Percentiles rank a stretch among this genome's conserved stretches.
These are phyloP conservation scores for Lachnellula arida DNA, from an alignment of 2,329 filamentous ascomycete species.

Conservation along the genomic window DNA sequence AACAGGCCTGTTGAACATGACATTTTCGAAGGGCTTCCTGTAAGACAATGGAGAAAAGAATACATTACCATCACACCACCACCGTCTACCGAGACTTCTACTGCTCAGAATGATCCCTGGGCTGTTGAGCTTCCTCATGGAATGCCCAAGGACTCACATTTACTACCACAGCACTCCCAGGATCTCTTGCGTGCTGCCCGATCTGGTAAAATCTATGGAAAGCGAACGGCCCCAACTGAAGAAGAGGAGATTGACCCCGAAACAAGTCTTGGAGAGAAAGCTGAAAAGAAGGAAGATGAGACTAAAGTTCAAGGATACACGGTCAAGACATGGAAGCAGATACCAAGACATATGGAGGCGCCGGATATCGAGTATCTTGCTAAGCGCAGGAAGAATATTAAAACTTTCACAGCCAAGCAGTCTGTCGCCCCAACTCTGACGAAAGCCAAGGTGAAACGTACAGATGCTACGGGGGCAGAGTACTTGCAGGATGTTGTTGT, in stretches of 20 bases:
- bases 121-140: conserved; percentile 68
- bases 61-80: conserved; percentile 64
- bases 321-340: conserved; percentile 57
- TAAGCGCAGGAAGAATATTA: conserved; percentile 55
- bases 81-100: conserved; percentile 56
- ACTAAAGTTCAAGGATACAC: conserved; percentile 46
- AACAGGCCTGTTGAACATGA: conserved; percentile 52
- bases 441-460: conserved; percentile 72
- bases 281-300: conserved; percentile 56
- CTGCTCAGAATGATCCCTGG: conserved; percentile 61
- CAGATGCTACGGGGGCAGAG: conserved; percentile 74
- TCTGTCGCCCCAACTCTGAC: conserved; percentile 57
- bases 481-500: conserved; percentile 82
- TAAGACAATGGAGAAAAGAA: conserved; percentile 83
- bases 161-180: conserved; percentile 74
- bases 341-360: conserved; percentile 54
- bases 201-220: conserved; percentile 65
- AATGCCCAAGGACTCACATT: conserved; percentile 81
- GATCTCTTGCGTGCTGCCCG: conserved; percentile 78
- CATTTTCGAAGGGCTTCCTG: conserved; percentile 55
- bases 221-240: conserved; percentile 59
- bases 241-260: conserved; percentile 55
- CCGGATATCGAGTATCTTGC: conserved; percentile 51
- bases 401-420: conserved; percentile 51
- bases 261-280: conserved; percentile 42